Base-by-base conservation (phyloP, 345 rosid species). In the Hibiscus tridactylites region DNA sequence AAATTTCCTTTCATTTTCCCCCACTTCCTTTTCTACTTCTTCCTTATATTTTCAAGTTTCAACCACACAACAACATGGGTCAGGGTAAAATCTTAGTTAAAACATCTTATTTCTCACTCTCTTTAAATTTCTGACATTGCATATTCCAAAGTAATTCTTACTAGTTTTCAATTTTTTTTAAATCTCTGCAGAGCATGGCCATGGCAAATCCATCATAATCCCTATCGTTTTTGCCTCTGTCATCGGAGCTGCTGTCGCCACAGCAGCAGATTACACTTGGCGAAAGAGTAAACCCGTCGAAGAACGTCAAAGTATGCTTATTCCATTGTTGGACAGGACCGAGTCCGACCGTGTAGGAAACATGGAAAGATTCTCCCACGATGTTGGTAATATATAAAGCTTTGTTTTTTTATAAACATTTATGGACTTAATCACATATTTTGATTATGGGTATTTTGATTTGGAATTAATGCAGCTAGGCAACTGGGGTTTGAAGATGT, bases 401-500 rank as follows among this genome's bases (percentile, higher is more conserved):
- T 7, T 26, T 53, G 6, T n/a, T 0, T 63, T 31, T 35, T 31
- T 31, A 31, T 31, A 31, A 31, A 31, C 28, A 5, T 16, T 19
- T 35, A 3, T 19, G 54, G 12, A 3, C 33, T 31, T 31, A 31
- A 31, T 31, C 4, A 31, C 33, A 21, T 21, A 21, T 21, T 26
- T 8, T 11, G 15, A 60, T 65, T 35, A 35, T 21, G 53, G 21
- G 4, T 7, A 3, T 44, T 31, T 31, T 2, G 33, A 31, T 31
- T 44, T 19, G 52, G 52, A 12, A 6, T 50, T 50, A 2, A 1
- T 61, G 82, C 82, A 94, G 97, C 91, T 3, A 81, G 97, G 71
- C 99, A 95, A 73, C 58, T 95, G 82, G 97, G 97, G 50, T 85
- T 92, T 54, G 78, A 60, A 46, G 97, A 95, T 71, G 84, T 81